Conservation (phyloP, 345 rosid species). For the Clarkia xantiana region DNA sequence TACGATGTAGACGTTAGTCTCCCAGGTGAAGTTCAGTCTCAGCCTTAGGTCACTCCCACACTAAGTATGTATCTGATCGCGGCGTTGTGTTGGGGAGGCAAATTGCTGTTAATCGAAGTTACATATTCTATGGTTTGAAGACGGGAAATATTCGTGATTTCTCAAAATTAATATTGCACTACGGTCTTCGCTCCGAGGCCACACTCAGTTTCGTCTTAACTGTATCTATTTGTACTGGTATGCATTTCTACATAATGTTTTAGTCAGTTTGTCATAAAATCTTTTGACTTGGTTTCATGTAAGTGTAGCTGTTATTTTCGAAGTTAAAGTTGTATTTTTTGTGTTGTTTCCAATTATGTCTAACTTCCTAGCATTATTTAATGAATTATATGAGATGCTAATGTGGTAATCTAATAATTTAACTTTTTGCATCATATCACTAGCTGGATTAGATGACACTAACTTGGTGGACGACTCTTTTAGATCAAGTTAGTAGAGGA, state of each 20-base stretch:
- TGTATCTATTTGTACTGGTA: too few relatives aligned
- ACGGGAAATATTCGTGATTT: conserved; percentile 53
- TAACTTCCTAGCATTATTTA: too few relatives aligned
- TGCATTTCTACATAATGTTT: too few relatives aligned
- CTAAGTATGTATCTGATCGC: conserved; percentile 59
- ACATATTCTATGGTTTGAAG: conserved; percentile 71
- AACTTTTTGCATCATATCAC: too few relatives aligned
- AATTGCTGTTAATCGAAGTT: conserved; percentile 62
- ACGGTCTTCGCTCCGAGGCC: conserved; percentile 63
- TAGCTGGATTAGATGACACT: too few relatives aligned
- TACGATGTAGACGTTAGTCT: conserved; percentile 48
- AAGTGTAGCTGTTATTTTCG: not conserved
- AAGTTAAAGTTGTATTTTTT: too few relatives aligned
- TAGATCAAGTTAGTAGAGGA: too few relatives aligned
- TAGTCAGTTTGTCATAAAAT: too few relatives aligned
- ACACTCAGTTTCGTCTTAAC: conserved; percentile 33
- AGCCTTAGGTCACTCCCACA: conserved; percentile 64
- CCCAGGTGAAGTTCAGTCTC: conserved; percentile 56
- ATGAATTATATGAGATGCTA: too few relatives aligned
- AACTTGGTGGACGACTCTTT: too few relatives aligned
- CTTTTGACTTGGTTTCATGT: not conserved
- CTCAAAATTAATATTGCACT: conserved; percentile 60
- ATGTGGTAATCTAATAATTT: too few relatives aligned
- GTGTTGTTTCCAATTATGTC: too few relatives aligned
- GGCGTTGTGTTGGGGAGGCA: conserved; percentile 56